Conservation (phyloP, 1,284 basidiomycete genomes). For the Tilletia horrida region DNA sequence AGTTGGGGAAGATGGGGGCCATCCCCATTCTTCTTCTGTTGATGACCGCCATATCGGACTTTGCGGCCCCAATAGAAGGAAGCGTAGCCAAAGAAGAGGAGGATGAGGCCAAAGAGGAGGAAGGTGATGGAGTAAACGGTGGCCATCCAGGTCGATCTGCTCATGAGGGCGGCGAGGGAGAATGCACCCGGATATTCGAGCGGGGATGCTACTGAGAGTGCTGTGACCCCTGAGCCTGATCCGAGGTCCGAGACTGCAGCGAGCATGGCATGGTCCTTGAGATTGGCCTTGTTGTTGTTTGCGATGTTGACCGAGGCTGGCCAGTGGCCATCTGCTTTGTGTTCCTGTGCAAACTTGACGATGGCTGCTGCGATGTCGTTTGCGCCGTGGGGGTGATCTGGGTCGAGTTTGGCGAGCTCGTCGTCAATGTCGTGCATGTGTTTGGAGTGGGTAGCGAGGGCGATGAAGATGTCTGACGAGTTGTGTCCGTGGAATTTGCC, state of each 20-base stretch:
- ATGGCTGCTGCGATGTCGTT: conserved; percentile 35
- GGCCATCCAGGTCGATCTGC: conserved; percentile 30
- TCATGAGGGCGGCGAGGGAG: conserved; percentile 26
- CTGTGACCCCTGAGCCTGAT: not conserved
- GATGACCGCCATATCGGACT: conserved; percentile 8
- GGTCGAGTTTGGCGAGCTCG: conserved; percentile 18
- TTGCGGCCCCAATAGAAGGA: conserved; percentile 43
- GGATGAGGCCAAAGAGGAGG: conserved; percentile 34
- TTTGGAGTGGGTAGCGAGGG: conserved; percentile 28
- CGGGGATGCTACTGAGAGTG: not conserved
- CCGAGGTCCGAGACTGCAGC: not conserved
- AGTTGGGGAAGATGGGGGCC: not conserved
- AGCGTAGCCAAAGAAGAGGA: conserved; percentile 44
- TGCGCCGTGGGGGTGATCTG: conserved; percentile 29
- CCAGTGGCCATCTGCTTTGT: conserved; percentile 28
- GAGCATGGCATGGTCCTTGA: conserved; percentile 7
- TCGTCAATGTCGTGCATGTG: conserved; percentile 28
- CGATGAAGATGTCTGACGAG: conserved; percentile 30
- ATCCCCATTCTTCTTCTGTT: not conserved
- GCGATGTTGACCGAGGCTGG: conserved; percentile 21
- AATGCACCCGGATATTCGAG: conserved; percentile 19
- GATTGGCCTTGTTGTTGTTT: not conserved
- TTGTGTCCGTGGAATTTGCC: conserved; percentile 27
- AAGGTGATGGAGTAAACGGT: conserved; percentile 39
- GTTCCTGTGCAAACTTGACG: conserved; percentile 28